A percentile compares a stretch with the other conserved stretches of the same genome.
phyloP scores from a whole-genome alignment of 2,329 filamentous ascomycete species.

The Fusarium albosuccineum region DNA sequence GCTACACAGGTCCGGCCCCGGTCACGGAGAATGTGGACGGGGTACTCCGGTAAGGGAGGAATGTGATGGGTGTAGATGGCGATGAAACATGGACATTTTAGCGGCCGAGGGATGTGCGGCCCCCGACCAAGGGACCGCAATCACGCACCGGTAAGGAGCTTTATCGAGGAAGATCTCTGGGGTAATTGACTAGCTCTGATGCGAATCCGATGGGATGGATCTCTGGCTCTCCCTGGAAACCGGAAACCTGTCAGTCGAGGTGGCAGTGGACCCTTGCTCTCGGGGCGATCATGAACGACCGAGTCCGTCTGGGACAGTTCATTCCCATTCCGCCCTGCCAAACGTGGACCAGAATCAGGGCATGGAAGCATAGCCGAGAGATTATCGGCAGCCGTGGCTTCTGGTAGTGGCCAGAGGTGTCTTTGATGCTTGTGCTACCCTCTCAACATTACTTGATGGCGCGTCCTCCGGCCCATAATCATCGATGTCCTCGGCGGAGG shows the following conservation, averaged over 20 bases:
- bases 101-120: conserved; percentile 1
- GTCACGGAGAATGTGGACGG: conserved; percentile 43
- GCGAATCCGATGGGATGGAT: conserved; percentile 33
- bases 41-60: conserved; percentile 34
- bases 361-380: conserved; percentile 21
- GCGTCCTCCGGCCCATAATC: conserved; percentile 17
- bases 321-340: conserved; percentile 39
- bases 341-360: conserved; percentile 8
- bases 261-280: conserved; percentile 34
- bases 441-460: conserved; percentile 56
- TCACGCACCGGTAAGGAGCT: conserved; percentile 23
- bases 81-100: conserved; percentile 32
- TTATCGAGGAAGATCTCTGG: conserved; percentile 29
- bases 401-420: conserved; percentile 24
- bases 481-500: background rate
- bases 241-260: conserved; percentile 36
- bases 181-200: conserved; percentile 28
- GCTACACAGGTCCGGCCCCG: conserved; percentile 40
- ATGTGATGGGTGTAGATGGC: conserved; percentile 37
- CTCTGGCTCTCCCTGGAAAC: conserved; percentile 37
- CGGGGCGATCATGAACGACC: conserved; percentile 20
- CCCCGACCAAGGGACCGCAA: conserved; percentile 20
- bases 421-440: conserved; percentile 48
- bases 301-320: conserved; percentile 35
- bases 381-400: conserved; percentile 30